Evolutionary conservation across 345 rosid species (phyloP).

Genomic region (Bretschneidera sinensis): DNA sequence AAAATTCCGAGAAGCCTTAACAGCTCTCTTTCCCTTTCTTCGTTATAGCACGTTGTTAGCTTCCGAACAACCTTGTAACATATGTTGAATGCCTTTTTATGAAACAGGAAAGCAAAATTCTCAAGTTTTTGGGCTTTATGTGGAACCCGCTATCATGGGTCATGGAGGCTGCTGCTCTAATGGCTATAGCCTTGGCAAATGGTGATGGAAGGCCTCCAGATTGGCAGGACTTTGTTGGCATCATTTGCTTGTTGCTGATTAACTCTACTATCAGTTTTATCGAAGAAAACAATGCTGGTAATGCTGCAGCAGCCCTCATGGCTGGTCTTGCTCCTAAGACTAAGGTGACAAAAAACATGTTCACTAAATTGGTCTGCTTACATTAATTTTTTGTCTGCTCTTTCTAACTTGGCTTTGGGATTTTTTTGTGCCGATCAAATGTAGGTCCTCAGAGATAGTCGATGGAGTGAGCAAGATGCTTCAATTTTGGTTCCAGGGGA

Average conservation of each 20-base stretch:
- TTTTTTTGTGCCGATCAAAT: not conserved
- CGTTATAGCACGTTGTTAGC: not conserved
- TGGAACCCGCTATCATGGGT: constrained; percentile 99
- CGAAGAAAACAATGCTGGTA: constrained; percentile 90
- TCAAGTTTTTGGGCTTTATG: constrained; percentile 92
- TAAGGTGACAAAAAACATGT: constrained; percentile 41
- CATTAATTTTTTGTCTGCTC: not conserved
- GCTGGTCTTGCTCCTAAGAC: constrained; percentile 93
- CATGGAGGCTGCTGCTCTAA: constrained; percentile 89
- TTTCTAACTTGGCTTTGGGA: too few relatives aligned
- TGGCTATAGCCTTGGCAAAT: constrained; percentile 84
- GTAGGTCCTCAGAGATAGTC: constrained; percentile 79
- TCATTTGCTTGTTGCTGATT: constrained; percentile 56
- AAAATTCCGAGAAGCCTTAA: not conserved
- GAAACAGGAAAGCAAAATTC: constrained; percentile 69
- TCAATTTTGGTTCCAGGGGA: constrained; percentile 91
- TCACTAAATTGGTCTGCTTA: not conserved
- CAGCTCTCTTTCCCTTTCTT: not conserved
- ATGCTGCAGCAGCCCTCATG: constrained; percentile 96
- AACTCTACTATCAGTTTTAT: constrained; percentile 95
- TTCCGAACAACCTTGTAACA: not conserved
- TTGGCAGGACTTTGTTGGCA: constrained; percentile 94
- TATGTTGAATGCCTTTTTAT: not conserved
- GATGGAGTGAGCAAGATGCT: constrained; percentile 87
- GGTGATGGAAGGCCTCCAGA: constrained; percentile 79